Base-by-base conservation (phyloP, 257 asterid genomes). In the Solanum sejunctum region DNA sequence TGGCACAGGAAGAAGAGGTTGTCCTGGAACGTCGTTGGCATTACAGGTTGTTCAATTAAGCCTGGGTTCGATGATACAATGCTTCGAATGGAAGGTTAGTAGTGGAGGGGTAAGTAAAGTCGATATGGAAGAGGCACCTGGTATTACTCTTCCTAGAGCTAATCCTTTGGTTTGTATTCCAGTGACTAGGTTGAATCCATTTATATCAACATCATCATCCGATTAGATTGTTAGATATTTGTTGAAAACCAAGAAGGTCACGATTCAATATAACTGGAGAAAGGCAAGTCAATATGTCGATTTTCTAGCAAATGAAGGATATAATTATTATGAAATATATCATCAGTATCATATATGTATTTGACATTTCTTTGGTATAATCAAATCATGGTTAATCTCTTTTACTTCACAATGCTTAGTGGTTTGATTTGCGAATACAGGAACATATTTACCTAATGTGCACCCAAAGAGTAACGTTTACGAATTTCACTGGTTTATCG, bases 11-110 rank as follows among this genome's bases (percentile, higher is more conserved):
- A 43, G 95, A 81, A 84, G 98, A 66, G 94, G 95, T 10, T 95
- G 98, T 83, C 98, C 98, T 0, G 98, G 98, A 54, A 92, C 94
- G 21, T 87, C 97, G 47, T 66, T 95, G 67, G 98, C 95, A 0
- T 51, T 95, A 77, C 92, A 88, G 83, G 93, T 93, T 15, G 97
- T 95, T 83, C 95, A 92, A 79, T 66, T 93, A 41, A 89, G 88
- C 78, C 89, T 95, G 66, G 97, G 92, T 12, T 89, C 93, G 13
- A 73, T 95, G 94, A 88, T 95, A 79, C 98, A 95, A 87, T 90
- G 95, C 88, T 95, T 95, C 67, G 92, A 93, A 60, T 95, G 96
- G 94, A 88, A 80, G 69, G 87, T 87, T 12, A 85, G 70, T 67
- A 84, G 77, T 39, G 78, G 26, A 70, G 52, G 0, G 52, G 1